These are phyloP conservation scores for Thelonectria discophora DNA, from an alignment of 2,329 filamentous ascomycete species.

Conservation along the genomic window DNA sequence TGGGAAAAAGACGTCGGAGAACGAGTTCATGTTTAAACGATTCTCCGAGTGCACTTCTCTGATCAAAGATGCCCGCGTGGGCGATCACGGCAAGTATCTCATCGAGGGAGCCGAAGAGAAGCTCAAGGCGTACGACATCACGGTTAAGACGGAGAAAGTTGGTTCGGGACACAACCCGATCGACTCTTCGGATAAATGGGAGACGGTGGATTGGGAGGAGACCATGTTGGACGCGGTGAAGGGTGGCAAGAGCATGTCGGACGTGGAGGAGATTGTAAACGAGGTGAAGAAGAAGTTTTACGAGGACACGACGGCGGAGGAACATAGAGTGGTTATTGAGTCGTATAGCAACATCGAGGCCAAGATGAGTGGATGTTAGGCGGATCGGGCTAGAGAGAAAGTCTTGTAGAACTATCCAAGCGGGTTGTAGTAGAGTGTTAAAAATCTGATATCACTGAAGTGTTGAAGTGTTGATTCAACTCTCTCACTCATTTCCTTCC, in stretches of 20 bases:
- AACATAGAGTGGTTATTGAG: neutral
- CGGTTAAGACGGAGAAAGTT: slow-evolving; percentile 7
- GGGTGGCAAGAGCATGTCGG: neutral
- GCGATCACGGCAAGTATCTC: slow-evolving; percentile 11
- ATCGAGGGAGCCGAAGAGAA: slow-evolving; percentile 7
- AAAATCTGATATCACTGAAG: too few species aligned
- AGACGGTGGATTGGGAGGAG: slow-evolving; percentile 9
- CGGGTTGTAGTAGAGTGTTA: slow-evolving; percentile 4
- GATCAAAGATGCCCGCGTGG: slow-evolving; percentile 5
- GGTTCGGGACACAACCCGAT: neutral
- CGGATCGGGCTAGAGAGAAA: neutral
- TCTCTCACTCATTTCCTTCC: neutral
- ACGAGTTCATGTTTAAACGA: slow-evolving; percentile 7
- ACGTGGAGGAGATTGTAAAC: neutral
- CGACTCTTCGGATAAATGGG: slow-evolving; percentile 1
- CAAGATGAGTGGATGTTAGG: too few species aligned
- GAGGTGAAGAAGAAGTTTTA: slow-evolving; percentile 5
- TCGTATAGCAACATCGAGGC: too few species aligned
- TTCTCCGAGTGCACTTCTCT: slow-evolving; percentile 6
- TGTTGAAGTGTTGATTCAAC: neutral
- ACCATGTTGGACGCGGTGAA: slow-evolving; percentile 3
- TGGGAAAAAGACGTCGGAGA: slow-evolving; percentile 3
- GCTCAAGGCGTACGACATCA: neutral
- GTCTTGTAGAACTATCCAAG: slow-evolving; percentile 2
- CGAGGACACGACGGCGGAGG: neutral